Percentiles rank a stretch among this genome's conserved stretches.
Evolutionary conservation across 441 rosid species (phyloP).

Genomic region (Lepidium campestre): DNA sequence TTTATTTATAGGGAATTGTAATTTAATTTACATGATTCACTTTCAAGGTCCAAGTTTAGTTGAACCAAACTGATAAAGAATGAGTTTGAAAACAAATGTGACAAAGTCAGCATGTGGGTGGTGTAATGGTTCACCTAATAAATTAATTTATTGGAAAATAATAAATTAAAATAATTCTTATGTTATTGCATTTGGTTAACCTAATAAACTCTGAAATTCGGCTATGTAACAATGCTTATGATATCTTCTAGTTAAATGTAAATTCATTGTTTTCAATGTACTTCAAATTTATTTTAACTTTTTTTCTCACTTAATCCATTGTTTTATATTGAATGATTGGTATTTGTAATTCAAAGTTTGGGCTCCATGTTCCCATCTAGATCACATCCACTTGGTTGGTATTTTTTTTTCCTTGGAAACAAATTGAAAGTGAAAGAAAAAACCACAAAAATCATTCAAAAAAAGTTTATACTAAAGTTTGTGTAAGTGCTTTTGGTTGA

Average conservation of each 20-base stretch:
- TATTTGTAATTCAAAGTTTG: too few relatives aligned
- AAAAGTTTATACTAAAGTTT: too few relatives aligned
- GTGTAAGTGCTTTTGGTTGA: too few relatives aligned
- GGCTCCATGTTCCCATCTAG: too few relatives aligned
- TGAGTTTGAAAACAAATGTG: not conserved
- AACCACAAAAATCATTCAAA: too few relatives aligned
- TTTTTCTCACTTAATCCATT: too few relatives aligned
- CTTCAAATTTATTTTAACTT: too few relatives aligned
- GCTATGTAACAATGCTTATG: not conserved
- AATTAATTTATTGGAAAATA: not conserved
- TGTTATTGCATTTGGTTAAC: not conserved
- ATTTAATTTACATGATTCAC: not conserved
- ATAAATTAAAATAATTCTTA: not conserved
- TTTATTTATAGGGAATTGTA: not conserved
- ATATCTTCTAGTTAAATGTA: not conserved
- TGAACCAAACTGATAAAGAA: not conserved
- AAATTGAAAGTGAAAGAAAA: too few relatives aligned
- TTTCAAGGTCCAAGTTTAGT: constrained; percentile 10
- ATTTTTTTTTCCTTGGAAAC: too few relatives aligned
- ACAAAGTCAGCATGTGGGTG: constrained; percentile 16
- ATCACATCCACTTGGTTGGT: too few relatives aligned
- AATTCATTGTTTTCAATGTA: not conserved
- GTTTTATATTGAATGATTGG: too few relatives aligned
- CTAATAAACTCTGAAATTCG: not conserved
- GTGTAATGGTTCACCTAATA: constrained; percentile 27